A percentile compares a stretch with the other conserved stretches of the same genome.
phyloP scores from a whole-genome alignment of 805 yeast species.

The Cyberlindnera maclurae region DNA sequence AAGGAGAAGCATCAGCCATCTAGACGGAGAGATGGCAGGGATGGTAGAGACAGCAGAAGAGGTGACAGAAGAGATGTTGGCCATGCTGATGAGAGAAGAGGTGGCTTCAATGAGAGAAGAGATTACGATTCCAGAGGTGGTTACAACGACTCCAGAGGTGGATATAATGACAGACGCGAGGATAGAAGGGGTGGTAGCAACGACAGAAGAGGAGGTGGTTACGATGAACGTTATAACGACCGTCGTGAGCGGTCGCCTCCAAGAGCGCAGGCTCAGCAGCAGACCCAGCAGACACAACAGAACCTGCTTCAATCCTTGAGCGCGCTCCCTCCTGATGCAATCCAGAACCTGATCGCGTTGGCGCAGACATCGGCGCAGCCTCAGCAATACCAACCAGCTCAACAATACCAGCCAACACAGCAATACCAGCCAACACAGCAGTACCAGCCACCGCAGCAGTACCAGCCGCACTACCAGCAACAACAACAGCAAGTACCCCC shows the following conservation, averaged over 20 bases:
- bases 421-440: slow-evolving; percentile 1
- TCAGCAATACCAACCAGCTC: slow-evolving; percentile 1
- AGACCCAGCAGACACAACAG: slow-evolving; percentile 1
- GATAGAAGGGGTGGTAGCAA: not conserved
- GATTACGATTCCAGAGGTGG: not conserved
- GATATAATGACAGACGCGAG: not conserved
- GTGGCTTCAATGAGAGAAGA: not conserved
- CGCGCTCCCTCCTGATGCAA: slow-evolving; percentile 7
- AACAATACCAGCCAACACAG: slow-evolving; percentile 7
- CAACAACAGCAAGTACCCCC: slow-evolving; percentile 14
- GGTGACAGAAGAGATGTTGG: slow-evolving; percentile 2
- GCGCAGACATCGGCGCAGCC: slow-evolving; percentile 6
- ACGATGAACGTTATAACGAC: not conserved
- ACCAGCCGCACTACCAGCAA: slow-evolving; percentile 7
- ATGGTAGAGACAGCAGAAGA: not conserved
- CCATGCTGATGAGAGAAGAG: not conserved
- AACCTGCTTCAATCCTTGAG: slow-evolving; percentile 1
- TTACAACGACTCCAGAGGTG: not conserved
- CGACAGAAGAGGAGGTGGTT: not conserved
- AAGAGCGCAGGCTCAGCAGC: not conserved
- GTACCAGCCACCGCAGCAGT: slow-evolving; percentile 9
- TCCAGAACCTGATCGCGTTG: slow-evolving; percentile 5
- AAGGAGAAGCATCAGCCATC: slow-evolving; percentile 20
- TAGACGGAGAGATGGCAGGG: slow-evolving; percentile 1
- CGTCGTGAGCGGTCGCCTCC: slow-evolving; percentile 1